Percentiles rank a stretch among this genome's conserved stretches.
Evolutionary conservation across 2,329 filamentous ascomycete species (phyloP).

Genomic region (Trematosphaeria pertusa): DNA sequence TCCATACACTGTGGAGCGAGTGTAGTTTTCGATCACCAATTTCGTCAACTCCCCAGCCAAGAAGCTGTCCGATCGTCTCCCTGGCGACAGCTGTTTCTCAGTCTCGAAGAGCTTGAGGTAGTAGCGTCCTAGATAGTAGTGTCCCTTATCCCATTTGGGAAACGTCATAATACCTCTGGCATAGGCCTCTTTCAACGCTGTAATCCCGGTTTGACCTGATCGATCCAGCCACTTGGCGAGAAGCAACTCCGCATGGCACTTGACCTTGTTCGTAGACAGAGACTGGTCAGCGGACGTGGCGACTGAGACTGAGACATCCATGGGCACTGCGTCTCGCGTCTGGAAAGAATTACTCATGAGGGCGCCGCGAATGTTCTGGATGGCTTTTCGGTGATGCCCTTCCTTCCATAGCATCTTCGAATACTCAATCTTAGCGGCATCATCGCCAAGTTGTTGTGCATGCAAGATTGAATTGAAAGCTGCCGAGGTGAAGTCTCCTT

Average conservation of each 20-base stretch:
- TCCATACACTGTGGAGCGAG: constrained; percentile 84
- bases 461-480: constrained; percentile 94
- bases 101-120: constrained; percentile 96
- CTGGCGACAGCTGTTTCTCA: constrained; percentile 76
- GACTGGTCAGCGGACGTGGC: constrained; percentile 47
- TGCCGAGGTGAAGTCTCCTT: constrained; percentile 81
- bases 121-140: constrained; percentile 95
- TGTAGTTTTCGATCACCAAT: constrained; percentile 91
- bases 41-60: constrained; percentile 84
- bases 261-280: constrained; percentile 64
- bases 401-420: constrained; percentile 92
- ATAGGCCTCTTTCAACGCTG: constrained; percentile 74
- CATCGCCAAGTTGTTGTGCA: constrained; percentile 82
- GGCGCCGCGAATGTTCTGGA: constrained; percentile 85
- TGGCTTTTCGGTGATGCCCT: constrained; percentile 91
- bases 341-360: constrained; percentile 83
- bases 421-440: constrained; percentile 91
- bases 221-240: constrained; percentile 96
- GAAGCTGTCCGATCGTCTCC: constrained; percentile 67
- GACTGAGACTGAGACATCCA: constrained; percentile 42
- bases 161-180: constrained; percentile 76
- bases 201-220: constrained; percentile 90
- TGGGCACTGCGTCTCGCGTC: constrained; percentile 47
- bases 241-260: constrained; percentile 82
- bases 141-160: constrained; percentile 89